These are phyloP conservation scores for Corniculantispora saksenae DNA, from an alignment of 2,329 filamentous ascomycete species.

Conservation along the genomic window DNA sequence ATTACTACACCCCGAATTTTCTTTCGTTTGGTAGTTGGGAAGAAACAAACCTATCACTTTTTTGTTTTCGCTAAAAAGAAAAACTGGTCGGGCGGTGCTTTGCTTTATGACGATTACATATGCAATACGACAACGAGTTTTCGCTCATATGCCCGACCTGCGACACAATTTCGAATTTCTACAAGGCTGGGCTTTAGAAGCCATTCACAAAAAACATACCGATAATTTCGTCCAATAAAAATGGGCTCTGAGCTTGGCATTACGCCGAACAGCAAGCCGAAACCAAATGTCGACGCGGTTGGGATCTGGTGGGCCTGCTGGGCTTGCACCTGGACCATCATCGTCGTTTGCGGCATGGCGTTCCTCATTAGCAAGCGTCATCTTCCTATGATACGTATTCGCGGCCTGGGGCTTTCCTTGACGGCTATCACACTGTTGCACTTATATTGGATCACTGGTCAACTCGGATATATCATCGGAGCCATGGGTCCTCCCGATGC, in stretches of 20 bases:
- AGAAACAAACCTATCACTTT: neutral
- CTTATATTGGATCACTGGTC: conserved; percentile 42
- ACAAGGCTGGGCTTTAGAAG: neutral
- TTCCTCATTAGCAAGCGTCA: conserved; percentile 40
- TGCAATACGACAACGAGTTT: neutral
- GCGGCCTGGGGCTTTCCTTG: conserved; percentile 42
- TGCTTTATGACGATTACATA: neutral
- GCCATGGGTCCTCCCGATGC: conserved; percentile 46
- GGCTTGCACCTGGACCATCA: conserved; percentile 34
- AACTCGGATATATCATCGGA: conserved; percentile 39
- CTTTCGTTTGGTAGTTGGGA: neutral
- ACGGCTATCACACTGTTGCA: conserved; percentile 41
- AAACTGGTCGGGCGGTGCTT: neutral
- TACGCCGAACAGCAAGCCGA: conserved; percentile 23
- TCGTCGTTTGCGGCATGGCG: conserved; percentile 39
- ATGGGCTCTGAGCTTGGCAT: conserved; percentile 32
- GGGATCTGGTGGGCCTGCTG: conserved; percentile 38
- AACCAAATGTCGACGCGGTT: conserved; percentile 28
- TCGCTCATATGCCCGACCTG: neutral
- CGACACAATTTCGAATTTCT: neutral
- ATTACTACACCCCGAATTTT: neutral
- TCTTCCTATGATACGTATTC: conserved; percentile 40
- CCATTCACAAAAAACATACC: neutral
- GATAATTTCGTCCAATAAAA: neutral
- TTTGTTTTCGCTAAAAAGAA: neutral